A percentile compares a stretch with the other conserved stretches of the same genome.
phyloP scores from a whole-genome alignment of 1,284 basidiomycete species.

The Fomitopsis schrenkii region DNA sequence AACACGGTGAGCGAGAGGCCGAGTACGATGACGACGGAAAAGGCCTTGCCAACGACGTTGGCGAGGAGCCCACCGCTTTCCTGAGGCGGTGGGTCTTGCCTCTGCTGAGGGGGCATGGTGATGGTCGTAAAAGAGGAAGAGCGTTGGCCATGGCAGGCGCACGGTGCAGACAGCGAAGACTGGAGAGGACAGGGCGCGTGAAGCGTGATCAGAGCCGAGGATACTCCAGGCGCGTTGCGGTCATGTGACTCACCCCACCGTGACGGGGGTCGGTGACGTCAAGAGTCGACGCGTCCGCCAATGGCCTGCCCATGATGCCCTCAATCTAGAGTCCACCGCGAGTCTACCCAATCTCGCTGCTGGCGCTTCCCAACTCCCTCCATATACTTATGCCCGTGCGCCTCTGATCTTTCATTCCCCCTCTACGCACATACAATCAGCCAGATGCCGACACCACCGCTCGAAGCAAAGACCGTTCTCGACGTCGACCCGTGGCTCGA shows the following conservation, averaged over 20 bases:
- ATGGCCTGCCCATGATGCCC: not conserved
- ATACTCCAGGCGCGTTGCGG: constrained; percentile 2
- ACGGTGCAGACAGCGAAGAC: not conserved
- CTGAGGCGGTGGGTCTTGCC: not conserved
- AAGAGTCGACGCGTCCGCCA: constrained; percentile 5
- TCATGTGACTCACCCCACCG: constrained; percentile 4
- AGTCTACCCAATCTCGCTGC: not conserved
- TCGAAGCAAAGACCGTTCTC: constrained; percentile 54
- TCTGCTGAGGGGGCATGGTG: not conserved
- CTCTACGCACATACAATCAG: not conserved
- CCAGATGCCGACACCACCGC: constrained; percentile 20
- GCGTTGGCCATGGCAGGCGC: not conserved
- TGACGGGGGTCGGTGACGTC: constrained; percentile 5
- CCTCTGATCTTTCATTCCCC: not conserved
- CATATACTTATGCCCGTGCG: not conserved
- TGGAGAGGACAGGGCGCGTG: not conserved
- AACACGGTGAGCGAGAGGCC: constrained; percentile 49
- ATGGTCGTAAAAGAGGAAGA: not conserved
- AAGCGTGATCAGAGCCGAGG: not conserved
- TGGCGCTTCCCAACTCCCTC: not conserved
- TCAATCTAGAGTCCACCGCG: not conserved
- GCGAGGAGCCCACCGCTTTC: constrained; percentile 11
- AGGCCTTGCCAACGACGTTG: constrained; percentile 18
- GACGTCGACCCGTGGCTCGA: constrained; percentile 72
- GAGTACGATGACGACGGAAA: constrained; percentile 27